Conservation (phyloP, 129 eudicot species). For the Logfia minima region DNA sequence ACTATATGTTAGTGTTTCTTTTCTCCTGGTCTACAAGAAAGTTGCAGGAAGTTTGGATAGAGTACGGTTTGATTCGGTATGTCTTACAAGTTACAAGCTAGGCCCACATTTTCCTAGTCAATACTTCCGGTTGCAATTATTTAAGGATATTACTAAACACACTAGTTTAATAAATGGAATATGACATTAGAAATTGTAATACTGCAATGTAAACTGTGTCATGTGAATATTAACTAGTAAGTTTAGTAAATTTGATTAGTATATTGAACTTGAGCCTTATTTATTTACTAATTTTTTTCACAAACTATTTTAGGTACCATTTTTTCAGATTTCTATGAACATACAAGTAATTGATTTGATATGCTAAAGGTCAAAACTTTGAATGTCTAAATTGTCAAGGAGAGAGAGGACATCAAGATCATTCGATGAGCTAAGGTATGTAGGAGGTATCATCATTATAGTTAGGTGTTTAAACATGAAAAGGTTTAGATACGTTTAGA, state of each 20-base stretch:
- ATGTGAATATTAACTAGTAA: no score
- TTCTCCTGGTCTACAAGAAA: conserved; percentile 5
- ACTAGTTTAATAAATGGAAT: no score
- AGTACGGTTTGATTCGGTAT: conserved; percentile 5
- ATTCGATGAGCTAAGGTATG: background rate
- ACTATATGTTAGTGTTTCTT: background rate
- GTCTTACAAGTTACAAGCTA: background rate
- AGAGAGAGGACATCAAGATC: background rate
- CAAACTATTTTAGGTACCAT: background rate
- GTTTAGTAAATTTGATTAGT: no score
- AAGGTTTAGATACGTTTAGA: no score
- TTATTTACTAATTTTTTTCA: background rate
- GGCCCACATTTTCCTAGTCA: background rate
- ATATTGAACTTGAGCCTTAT: no score
- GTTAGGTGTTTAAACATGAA: no score
- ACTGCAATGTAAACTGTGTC: no score
- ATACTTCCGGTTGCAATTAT: background rate
- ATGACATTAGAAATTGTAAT: no score
- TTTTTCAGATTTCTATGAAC: background rate
- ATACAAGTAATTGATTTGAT: background rate
- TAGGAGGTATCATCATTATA: no score
- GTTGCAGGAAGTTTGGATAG: conserved; percentile 8
- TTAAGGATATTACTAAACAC: no score
- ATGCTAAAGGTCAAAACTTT: background rate
- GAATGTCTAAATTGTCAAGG: background rate